Evolutionary conservation across 1,284 basidiomycete species (phyloP).

Genomic region (Ganoderma multipileum): DNA sequence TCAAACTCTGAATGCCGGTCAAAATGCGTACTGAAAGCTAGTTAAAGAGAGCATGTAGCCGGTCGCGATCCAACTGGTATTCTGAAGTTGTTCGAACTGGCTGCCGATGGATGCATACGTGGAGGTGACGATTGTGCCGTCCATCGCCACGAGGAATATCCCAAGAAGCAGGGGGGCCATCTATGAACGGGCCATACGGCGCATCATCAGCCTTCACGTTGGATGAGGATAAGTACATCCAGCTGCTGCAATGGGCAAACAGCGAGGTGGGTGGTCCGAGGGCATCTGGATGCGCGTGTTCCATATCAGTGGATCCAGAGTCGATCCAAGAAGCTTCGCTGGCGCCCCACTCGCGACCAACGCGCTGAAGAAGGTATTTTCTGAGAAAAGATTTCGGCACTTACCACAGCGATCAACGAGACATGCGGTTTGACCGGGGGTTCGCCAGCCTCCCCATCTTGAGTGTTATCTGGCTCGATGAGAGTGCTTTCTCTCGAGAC

Average conservation of each 20-base stretch:
- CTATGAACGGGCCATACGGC: slow-evolving; percentile 36
- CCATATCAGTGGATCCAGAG: neutral
- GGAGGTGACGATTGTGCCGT: slow-evolving; percentile 65
- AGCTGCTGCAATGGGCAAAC: no score
- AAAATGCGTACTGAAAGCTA: slow-evolving; percentile 60
- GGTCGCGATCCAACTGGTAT: slow-evolving; percentile 71
- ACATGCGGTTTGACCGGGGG: slow-evolving; percentile 21
- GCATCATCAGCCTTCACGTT: no score
- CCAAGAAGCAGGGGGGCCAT: slow-evolving; percentile 64
- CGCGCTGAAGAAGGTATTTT: neutral
- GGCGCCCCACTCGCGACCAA: neutral
- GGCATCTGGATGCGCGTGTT: neutral
- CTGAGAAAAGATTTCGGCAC: slow-evolving; percentile 2
- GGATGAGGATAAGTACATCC: no score
- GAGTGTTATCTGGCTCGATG: neutral
- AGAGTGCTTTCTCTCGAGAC: slow-evolving; percentile 9
- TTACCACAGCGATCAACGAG: slow-evolving; percentile 30
- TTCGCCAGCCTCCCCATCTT: slow-evolving; percentile 8
- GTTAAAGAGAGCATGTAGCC: slow-evolving; percentile 67
- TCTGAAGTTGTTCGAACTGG: slow-evolving; percentile 67
- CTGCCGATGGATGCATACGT: slow-evolving; percentile 68
- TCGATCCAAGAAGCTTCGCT: neutral
- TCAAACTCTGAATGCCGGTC: no score
- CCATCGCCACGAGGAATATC: slow-evolving; percentile 64
- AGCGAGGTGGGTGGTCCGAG: neutral